phyloP scores from a whole-genome alignment of 257 asterid genomes.

The Fraxinus excelsior region DNA sequence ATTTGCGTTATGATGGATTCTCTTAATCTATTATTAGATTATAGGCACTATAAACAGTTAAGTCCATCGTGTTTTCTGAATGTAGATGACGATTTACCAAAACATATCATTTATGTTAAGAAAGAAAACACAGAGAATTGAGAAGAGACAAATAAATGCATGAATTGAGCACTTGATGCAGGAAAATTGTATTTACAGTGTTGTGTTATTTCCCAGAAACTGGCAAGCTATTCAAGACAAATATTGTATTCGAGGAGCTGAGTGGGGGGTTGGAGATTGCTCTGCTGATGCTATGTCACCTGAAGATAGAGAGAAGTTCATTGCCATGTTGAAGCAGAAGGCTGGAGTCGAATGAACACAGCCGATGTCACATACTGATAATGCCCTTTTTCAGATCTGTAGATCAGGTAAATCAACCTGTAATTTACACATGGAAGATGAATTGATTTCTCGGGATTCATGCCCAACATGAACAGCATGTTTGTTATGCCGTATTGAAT shows the following conservation, averaged over 20 bases:
- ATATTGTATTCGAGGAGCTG: conserved; percentile 92
- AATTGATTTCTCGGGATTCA: background rate
- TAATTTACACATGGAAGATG: background rate
- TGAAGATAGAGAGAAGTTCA: conserved; percentile 77
- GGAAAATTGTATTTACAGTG: background rate
- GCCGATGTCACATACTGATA: background rate
- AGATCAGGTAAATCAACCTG: background rate
- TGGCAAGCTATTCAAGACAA: conserved; percentile 62
- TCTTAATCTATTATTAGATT: background rate
- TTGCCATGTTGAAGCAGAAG: conserved; percentile 77
- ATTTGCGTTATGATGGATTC: background rate
- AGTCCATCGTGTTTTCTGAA: background rate
- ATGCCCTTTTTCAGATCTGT: background rate
- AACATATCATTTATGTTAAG: background rate
- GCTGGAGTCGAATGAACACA: conserved; percentile 68
- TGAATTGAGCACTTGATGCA: background rate
- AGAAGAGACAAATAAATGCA: background rate
- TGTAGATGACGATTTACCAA: background rate
- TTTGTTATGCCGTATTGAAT: background rate
- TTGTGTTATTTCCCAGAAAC: conserved; percentile 49
- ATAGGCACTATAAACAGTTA: background rate
- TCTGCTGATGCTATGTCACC: conserved; percentile 82
- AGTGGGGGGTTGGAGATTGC: conserved; percentile 99
- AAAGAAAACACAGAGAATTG: background rate
- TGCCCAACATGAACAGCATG: background rate